Evolutionary conservation across 192 early-diverging fungal genomes (phyloP).

Genomic region (Martensiomyces pterosporus): DNA sequence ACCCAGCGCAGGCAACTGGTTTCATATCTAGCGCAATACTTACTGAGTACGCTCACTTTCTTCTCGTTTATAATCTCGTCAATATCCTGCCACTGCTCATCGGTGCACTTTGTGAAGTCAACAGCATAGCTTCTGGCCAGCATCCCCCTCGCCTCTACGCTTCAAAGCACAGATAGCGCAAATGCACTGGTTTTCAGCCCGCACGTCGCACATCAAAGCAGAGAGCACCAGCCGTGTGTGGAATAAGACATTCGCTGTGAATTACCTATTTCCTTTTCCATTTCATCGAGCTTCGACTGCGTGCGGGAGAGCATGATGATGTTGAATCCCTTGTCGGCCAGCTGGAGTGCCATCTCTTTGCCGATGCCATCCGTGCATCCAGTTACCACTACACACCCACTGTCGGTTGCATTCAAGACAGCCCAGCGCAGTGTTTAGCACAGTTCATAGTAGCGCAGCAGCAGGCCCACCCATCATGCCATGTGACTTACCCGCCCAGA

Average conservation of each 20-base stretch:
- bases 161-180: conserved; percentile 32
- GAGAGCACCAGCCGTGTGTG: no score
- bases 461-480: no score
- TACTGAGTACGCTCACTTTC: conserved; percentile 38
- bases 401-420: not conserved
- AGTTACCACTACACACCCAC: conserved; percentile 62
- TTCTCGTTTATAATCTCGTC: conserved; percentile 49
- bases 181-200: no score
- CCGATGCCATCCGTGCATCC: conserved; percentile 95
- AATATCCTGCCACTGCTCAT: conserved; percentile 57
- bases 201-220: no score
- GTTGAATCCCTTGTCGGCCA: conserved; percentile 77
- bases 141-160: conserved; percentile 45
- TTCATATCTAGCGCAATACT: conserved; percentile 4
- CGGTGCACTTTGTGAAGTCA: conserved; percentile 66
- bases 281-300: conserved; percentile 62
- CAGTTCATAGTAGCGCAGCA: no score
- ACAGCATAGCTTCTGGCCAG: conserved; percentile 61
- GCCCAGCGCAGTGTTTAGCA: no score
- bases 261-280: conserved; percentile 57
- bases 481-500: conserved; percentile 50
- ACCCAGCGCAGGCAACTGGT: no score
- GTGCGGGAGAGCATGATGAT: conserved; percentile 76
- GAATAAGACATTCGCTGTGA: no score
- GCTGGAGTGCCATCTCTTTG: conserved; percentile 83